Base-by-base conservation (phyloP, 768 basidiomycete genomes). In the Cytidiella melzeri region DNA sequence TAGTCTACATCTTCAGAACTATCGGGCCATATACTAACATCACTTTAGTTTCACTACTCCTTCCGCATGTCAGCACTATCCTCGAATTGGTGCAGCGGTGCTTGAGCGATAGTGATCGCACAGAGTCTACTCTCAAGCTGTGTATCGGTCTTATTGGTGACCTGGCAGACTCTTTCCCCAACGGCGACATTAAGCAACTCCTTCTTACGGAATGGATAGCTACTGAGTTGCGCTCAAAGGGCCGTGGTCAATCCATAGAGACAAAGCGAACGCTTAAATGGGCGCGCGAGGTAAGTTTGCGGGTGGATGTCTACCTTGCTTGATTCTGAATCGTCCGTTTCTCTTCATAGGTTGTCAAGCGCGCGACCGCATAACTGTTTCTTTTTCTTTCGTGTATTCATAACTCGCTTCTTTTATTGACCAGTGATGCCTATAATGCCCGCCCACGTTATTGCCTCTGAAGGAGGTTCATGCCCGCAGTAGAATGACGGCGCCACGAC, bases 61-160 rank as follows among this genome's bases (percentile, higher is more conserved):
- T 91, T 18, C 77, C 83, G 6, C 82, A 94, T 61, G 77, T 86
- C 2, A 72, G 73, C 21, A 74, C 73, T 38, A 86, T 98, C 51
- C 75, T 98, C 53, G 82, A 94, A 57, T 76, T 98, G 30, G 74
- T 89, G 43, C 84, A 86, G 53, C 81, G 84, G 37, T 85, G 86
- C 61, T 67, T 90, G 34, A 67, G 69, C 2, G 89, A 91, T 53
- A 93, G 94, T 37, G 92, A 97, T 54, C 79, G 85, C 43, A 80
- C 87, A 3, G 94, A 97, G 57, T 61, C 78, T 1, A 75, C 91
- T 40, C 73, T 85, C 58, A 83, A 85, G 60, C 67, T 89, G 45
- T 79, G 79, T 4, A 83, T 88, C 54, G 96, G 95, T 36, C 77
- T 98, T 6, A 70, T 98, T 52, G 96, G 96, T 49, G 96, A 99